These are phyloP conservation scores for Parietaria judaica DNA, from an alignment of 306 rosid species.

Conservation along the genomic window DNA sequence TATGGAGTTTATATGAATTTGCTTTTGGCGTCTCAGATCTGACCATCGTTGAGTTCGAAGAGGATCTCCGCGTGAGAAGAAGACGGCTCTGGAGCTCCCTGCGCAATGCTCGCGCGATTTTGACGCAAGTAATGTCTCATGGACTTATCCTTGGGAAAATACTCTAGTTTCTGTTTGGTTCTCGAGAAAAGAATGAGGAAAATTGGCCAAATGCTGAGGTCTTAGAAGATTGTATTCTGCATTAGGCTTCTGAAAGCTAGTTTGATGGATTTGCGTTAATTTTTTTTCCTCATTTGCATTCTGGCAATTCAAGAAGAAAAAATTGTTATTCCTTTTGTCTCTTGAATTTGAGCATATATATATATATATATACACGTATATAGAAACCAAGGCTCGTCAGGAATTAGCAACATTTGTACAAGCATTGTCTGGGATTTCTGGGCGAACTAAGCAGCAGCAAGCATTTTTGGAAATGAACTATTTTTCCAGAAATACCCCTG, in stretches of 20 bases:
- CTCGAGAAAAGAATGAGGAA: constrained; percentile 9
- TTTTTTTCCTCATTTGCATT: background rate
- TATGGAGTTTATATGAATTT: constrained; percentile 7
- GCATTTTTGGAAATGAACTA: background rate
- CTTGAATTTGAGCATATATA: background rate
- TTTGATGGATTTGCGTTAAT: background rate
- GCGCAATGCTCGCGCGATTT: constrained; percentile 42
- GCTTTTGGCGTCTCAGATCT: constrained; percentile 45
- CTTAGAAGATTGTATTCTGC: background rate
- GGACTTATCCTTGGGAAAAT: constrained; percentile 3
- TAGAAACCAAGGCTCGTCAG: constrained; percentile 12
- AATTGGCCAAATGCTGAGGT: background rate
- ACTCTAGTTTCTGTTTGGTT: constrained; percentile 15
- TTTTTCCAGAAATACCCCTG: no score
- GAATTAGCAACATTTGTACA: constrained; percentile 3
- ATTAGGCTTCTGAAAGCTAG: background rate
- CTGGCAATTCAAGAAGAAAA: background rate
- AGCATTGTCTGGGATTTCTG: background rate
- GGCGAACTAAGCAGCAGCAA: background rate
- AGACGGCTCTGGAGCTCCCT: constrained; percentile 10
- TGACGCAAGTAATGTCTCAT: constrained; percentile 36
- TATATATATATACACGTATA: background rate
- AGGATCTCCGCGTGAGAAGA: constrained; percentile 26
- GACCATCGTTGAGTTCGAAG: constrained; percentile 20
- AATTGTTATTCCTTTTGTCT: no score